phyloP scores from a whole-genome alignment of 2,329 filamentous ascomycete genomes.

The Akanthomyces muscarius region DNA sequence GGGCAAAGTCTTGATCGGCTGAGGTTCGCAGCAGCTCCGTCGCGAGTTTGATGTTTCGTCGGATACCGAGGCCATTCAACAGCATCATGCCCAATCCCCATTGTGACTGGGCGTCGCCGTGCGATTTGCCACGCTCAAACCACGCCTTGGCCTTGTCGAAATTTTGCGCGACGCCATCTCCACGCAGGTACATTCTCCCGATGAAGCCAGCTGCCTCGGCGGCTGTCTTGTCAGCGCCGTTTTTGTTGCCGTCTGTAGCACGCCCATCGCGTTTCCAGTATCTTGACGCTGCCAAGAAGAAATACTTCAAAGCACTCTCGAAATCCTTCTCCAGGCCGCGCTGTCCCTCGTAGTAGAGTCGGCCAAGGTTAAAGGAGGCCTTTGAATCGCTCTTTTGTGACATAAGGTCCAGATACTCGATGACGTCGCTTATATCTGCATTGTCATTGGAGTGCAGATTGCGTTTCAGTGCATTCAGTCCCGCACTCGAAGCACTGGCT shows the following conservation, averaged over 20 bases:
- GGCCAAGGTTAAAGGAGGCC: constrained; percentile 79
- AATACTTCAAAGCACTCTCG: constrained; percentile 72
- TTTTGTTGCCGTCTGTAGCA: constrained; percentile 63
- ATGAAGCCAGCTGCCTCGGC: constrained; percentile 82
- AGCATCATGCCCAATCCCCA: constrained; percentile 82
- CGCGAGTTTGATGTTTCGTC: constrained; percentile 66
- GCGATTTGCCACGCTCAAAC: constrained; percentile 74
- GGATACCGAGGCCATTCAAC: constrained; percentile 70
- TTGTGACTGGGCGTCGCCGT: constrained; percentile 78
- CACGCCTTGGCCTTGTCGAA: constrained; percentile 72
- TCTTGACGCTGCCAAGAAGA: constrained; percentile 70
- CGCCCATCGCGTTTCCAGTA: constrained; percentile 83
- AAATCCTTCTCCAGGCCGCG: constrained; percentile 70
- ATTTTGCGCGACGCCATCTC: constrained; percentile 78
- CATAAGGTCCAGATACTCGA: constrained; percentile 90
- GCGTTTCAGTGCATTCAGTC: constrained; percentile 71
- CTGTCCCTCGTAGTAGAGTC: constrained; percentile 84
- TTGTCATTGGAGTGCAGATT: constrained; percentile 74
- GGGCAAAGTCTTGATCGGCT: constrained; percentile 75
- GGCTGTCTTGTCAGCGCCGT: constrained; percentile 71
- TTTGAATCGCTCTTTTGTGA: constrained; percentile 85
- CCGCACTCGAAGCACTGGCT: constrained; percentile 84
- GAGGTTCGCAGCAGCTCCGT: constrained; percentile 73
- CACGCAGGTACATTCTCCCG: constrained; percentile 83
- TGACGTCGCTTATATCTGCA: constrained; percentile 84